Conservation (phyloP, 2,329 filamentous ascomycete genomes). For the Calonectria multiphialidica region DNA sequence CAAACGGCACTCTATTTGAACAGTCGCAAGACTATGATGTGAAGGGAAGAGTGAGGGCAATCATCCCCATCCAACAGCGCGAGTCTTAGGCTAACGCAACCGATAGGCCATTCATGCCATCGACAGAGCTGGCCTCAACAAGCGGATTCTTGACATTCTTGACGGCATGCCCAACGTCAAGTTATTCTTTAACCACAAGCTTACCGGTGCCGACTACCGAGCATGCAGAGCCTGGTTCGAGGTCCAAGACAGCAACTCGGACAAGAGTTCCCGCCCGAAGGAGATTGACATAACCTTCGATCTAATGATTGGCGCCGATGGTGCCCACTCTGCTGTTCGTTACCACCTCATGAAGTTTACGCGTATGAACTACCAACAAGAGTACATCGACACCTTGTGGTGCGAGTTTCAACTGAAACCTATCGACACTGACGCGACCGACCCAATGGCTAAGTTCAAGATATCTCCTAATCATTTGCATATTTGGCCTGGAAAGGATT, state of each 20-base stretch:
- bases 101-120: slow-evolving; percentile 85
- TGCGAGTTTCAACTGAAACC: slow-evolving; percentile 91
- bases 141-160: slow-evolving; percentile 84
- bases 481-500: slow-evolving; percentile 94
- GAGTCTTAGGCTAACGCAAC: slow-evolving; percentile 19
- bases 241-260: slow-evolving; percentile 52
- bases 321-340: slow-evolving; percentile 90
- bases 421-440: slow-evolving; percentile 44
- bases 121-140: slow-evolving; percentile 87
- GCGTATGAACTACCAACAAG: slow-evolving; percentile 90
- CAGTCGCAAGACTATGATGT: slow-evolving; percentile 93
- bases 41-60: slow-evolving; percentile 78
- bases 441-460: slow-evolving; percentile 67
- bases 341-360: slow-evolving; percentile 97
- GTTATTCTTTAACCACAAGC: slow-evolving; percentile 92
- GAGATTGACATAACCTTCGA: slow-evolving; percentile 92
- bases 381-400: slow-evolving; percentile 97
- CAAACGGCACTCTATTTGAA: slow-evolving; percentile 77
- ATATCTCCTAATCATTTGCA: slow-evolving; percentile 95
- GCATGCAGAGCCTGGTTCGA: slow-evolving; percentile 91
- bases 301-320: slow-evolving; percentile 93
- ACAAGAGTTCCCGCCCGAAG: slow-evolving; percentile 58
- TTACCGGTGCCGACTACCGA: slow-evolving; percentile 89
- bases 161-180: slow-evolving; percentile 90
- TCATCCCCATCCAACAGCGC: slow-evolving; percentile 28